phyloP scores from a whole-genome alignment of 1,284 basidiomycete genomes.

The Boletus smithii region DNA sequence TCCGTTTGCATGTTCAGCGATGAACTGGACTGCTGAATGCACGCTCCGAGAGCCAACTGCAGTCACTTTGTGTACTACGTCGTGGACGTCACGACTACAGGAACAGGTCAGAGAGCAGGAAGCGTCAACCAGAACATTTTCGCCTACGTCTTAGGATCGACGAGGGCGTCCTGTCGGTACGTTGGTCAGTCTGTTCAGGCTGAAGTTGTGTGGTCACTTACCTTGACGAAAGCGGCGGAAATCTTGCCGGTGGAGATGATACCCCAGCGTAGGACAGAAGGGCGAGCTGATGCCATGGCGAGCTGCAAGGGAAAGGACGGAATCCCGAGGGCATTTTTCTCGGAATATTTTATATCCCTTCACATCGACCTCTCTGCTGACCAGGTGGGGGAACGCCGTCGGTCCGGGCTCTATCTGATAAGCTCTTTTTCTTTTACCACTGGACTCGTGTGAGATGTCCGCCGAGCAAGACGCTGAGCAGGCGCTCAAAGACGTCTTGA shows the following conservation, averaged over 20 bases:
- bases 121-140: background rate
- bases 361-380: conserved; percentile 8
- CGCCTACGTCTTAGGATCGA: conserved; percentile 49
- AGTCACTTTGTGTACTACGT: conserved; percentile 73
- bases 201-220: conserved; percentile 15
- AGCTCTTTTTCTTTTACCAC: background rate
- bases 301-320: conserved; percentile 1
- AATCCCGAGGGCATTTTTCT: background rate
- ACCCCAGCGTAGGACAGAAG: conserved; percentile 51
- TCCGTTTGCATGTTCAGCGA: conserved; percentile 49
- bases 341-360: conserved; percentile 10
- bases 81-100: conserved; percentile 61
- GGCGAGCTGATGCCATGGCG: conserved; percentile 26
- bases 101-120: conserved; percentile 1
- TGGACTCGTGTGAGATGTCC: conserved; percentile 8
- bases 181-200: background rate
- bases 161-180: conserved; percentile 40
- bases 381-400: conserved; percentile 2
- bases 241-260: conserved; percentile 54
- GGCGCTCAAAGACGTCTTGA: conserved; percentile 37
- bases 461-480: conserved; percentile 34
- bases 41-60: conserved; percentile 79
- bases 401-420: conserved; percentile 18
- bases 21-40: conserved; percentile 71
- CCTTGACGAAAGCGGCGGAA: conserved; percentile 44